Evolutionary conservation across 257 asterid species (phyloP).

Genomic region (Knoxia roxburghii): DNA sequence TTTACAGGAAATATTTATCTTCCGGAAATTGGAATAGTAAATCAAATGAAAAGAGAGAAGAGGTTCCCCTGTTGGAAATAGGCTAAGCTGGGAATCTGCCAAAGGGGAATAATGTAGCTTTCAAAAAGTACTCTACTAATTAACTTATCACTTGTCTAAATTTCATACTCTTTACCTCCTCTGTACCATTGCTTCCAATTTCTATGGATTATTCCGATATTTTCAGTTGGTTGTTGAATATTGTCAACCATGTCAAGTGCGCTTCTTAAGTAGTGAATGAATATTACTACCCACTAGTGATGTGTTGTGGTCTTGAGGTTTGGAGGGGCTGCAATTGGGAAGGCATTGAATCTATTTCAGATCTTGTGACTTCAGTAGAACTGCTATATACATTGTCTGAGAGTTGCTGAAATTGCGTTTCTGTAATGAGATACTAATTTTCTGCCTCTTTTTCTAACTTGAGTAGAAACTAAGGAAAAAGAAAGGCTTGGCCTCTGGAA

Average conservation of each 20-base stretch:
- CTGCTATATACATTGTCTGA: not conserved
- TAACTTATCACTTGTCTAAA: not conserved
- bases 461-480: constrained; percentile 44
- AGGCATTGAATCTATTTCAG: not conserved
- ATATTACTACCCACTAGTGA: not conserved
- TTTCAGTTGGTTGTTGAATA: not conserved
- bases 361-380: not conserved
- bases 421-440: not conserved
- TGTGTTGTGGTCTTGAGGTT: not conserved
- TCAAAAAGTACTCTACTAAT: not conserved
- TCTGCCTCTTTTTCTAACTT: constrained; percentile 15
- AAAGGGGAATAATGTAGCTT: no score
- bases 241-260: not conserved
- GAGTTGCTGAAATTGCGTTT: not conserved
- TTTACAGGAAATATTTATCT: not conserved
- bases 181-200: not conserved
- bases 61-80: not conserved
- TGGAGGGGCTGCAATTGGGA: not conserved
- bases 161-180: not conserved
- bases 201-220: not conserved
- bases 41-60: not conserved
- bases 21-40: not conserved
- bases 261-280: not conserved
- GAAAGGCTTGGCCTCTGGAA: constrained; percentile 37
- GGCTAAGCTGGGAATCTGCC: not conserved